Evolutionary conservation across 495 filamentous ascomycete genomes (phyloP).

Genomic region (Penicillium nucicola): DNA sequence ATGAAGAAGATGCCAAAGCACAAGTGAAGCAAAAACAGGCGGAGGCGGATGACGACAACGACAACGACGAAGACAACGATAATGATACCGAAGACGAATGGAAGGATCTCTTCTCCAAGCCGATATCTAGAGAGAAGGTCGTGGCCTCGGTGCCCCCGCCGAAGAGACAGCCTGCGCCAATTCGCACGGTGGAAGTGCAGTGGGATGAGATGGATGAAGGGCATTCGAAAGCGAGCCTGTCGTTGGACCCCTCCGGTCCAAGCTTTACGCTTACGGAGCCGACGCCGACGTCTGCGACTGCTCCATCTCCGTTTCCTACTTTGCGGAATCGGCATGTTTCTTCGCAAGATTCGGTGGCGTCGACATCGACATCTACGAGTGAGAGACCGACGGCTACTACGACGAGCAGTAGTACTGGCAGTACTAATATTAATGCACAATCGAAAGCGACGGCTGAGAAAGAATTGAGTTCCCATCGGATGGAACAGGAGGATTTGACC

Average conservation of each 20-base stretch:
- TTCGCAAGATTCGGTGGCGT: no score
- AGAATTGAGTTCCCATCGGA: slow-evolving; percentile 67
- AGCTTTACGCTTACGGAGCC: no score
- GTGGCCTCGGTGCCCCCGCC: not conserved
- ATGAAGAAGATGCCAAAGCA: slow-evolving; percentile 35
- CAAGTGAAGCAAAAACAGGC: slow-evolving; percentile 9
- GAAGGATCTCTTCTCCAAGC: slow-evolving; percentile 35
- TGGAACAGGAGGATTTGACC: slow-evolving; percentile 83
- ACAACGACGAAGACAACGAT: slow-evolving; percentile 29
- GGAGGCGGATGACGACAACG: slow-evolving; percentile 25
- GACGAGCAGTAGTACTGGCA: slow-evolving; percentile 24
- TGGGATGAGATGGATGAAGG: slow-evolving; percentile 5
- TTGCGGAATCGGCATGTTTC: not conserved
- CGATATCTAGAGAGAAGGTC: slow-evolving; percentile 3
- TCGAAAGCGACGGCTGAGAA: slow-evolving; percentile 47
- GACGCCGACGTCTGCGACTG: slow-evolving; percentile 11
- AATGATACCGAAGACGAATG: slow-evolving; percentile 35
- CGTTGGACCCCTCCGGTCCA: no score
- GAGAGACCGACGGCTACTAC: slow-evolving; percentile 17
- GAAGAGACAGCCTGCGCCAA: not conserved
- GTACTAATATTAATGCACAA: slow-evolving; percentile 28
- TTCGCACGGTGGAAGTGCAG: not conserved
- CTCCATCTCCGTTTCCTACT: not conserved
- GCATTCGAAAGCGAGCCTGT: slow-evolving; percentile 13
- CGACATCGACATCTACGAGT: slow-evolving; percentile 9